Base-by-base conservation (phyloP, 148 eudicot species). In the Rhododendron williamsianum region DNA sequence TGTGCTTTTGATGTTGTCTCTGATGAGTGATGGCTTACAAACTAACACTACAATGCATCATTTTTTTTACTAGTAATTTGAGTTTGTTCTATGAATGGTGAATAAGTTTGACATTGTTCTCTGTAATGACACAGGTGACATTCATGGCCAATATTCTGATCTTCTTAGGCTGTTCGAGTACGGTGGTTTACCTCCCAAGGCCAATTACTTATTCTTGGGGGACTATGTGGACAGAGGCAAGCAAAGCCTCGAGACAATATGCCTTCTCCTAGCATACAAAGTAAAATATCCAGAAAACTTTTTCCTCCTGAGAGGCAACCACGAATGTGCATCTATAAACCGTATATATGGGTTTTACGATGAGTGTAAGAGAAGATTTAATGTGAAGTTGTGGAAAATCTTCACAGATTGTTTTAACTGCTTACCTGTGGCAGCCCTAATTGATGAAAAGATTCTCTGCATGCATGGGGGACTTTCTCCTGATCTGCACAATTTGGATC, bases 391-490 rank as follows among this genome's bases (percentile, higher is more conserved):
- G 51, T 92, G 94, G 94, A 92, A 91, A 80, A 90, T 89, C 82
- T 92, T 92, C 88, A 89, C 94, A 18, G 92, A 92, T 78, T 87
- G 89, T 82, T 92, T 92, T 45, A 91, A 92, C 84, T 91, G 92
- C 85, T 83, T 91, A 33, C 94, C 94, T 10, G 91, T 92, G 80
- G 92, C 94, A 18, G 94, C 94, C 73, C 83, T 92, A 7, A 91
- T 92, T 18, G 94, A 91, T 78, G 94, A 91, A 72, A 92, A 92
- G 85, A 89, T 92, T 87, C 86, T 92, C 38, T 92, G 94, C 84
- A 92, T 92, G 94, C 94, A 92, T 88, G 94, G 94, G 58, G 94
- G 94, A 36, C 92, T 92, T 71, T 92, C 94, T 76, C 94, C 92
- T 87, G 94, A 92, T 43, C 86, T 92, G 83, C 86, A 89, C 23